These are phyloP conservation scores for Actinomucor elegans DNA, from an alignment of 371 early-diverging fungal genomes.

Conservation along the genomic window DNA sequence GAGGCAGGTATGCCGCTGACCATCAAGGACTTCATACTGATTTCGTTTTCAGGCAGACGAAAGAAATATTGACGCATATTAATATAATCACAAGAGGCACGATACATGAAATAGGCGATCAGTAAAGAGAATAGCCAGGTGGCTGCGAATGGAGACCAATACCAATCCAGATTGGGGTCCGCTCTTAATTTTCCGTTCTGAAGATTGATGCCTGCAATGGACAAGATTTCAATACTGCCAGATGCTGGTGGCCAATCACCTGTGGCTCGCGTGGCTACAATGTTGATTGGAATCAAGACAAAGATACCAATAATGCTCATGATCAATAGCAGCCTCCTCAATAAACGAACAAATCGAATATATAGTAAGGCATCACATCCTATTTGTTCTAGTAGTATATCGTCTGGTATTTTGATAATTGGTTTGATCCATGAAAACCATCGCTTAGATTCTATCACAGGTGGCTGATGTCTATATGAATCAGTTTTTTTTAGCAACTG, in stretches of 20 bases:
- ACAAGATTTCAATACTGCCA: constrained; percentile 36
- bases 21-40: constrained; percentile 65
- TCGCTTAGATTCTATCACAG: constrained; percentile 49
- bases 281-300: constrained; percentile 63
- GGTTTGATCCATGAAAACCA: constrained; percentile 71
- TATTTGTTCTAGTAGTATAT: constrained; percentile 59
- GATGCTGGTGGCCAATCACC: constrained; percentile 48
- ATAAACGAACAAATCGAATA: constrained; percentile 69
- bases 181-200: constrained; percentile 22
- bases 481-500: no score
- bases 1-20: constrained; percentile 66
- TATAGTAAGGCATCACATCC: constrained; percentile 82
- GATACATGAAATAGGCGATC: constrained; percentile 53
- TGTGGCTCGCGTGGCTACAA: constrained; percentile 48
- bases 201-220: constrained; percentile 38
- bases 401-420: constrained; percentile 58
- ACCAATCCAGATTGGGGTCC: constrained; percentile 41
- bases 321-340: constrained; percentile 52
- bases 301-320: constrained; percentile 62
- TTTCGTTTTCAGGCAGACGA: constrained; percentile 55
- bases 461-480: constrained; percentile 69
- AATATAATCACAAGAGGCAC: constrained; percentile 62
- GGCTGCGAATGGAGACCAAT: constrained; percentile 67
- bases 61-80: constrained; percentile 61
- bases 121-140: constrained; percentile 62